A percentile compares a stretch with the other conserved stretches of the same genome.
Conservation (phyloP, 192 early-diverging fungal species). For the Paraglomus occultum region DNA sequence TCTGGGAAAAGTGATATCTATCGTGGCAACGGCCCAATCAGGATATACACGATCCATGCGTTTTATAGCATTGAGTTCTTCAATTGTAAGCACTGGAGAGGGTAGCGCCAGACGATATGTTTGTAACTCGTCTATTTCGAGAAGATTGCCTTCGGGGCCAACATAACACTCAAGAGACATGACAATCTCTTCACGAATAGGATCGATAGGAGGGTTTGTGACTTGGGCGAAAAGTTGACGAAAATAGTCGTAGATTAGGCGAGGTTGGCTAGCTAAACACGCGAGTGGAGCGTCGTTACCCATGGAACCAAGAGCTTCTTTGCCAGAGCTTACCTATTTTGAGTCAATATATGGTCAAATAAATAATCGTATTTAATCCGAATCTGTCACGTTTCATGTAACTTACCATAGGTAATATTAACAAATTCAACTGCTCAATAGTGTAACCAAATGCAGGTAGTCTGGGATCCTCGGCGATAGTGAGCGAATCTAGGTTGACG, state of each 20-base stretch:
- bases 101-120: constrained; percentile 76
- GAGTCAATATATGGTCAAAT: constrained; percentile 8
- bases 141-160: constrained; percentile 91
- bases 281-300: constrained; percentile 96
- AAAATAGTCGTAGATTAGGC: constrained; percentile 96
- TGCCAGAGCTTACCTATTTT: constrained; percentile 60
- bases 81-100: constrained; percentile 83
- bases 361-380: constrained; percentile 16
- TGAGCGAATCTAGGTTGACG: constrained; percentile 52
- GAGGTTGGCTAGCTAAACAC: constrained; percentile 84
- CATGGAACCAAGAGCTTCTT: constrained; percentile 98
- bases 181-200: constrained; percentile 97
- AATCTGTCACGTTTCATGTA: constrained; percentile 27
- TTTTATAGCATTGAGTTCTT: constrained; percentile 80
- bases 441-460: constrained; percentile 89
- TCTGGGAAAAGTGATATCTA: constrained; percentile 86
- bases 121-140: constrained; percentile 80
- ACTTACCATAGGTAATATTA: constrained; percentile 85
- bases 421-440: constrained; percentile 87
- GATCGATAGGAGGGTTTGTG: constrained; percentile 98
- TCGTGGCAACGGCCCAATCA: constrained; percentile 73
- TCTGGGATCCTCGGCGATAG: constrained; percentile 75
- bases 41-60: constrained; percentile 61
- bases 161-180: constrained; percentile 96
- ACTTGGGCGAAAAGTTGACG: constrained; percentile 98